phyloP scores from a whole-genome alignment of 108 stramenopile genomes.

The Aureococcus anophagefferens region DNA sequence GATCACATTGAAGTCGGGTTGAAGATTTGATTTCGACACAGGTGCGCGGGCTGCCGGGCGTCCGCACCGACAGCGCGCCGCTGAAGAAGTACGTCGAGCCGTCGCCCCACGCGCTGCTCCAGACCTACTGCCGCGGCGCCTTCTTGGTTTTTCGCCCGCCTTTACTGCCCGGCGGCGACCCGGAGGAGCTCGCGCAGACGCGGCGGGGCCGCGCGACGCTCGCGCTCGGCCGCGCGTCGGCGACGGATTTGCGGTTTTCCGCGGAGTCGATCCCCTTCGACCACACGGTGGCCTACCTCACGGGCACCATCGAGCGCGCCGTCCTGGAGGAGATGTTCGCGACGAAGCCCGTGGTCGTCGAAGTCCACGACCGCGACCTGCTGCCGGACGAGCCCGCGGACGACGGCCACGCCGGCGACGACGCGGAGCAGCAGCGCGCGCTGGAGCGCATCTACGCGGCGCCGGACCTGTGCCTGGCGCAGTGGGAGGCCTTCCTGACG shows the following conservation, averaged over 20 bases:
- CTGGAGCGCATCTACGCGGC: constrained; percentile 1
- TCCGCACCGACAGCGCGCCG: not conserved
- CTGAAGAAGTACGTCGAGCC: constrained; percentile 4
- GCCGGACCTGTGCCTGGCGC: not conserved
- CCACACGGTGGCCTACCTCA: not conserved
- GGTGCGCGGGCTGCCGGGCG: constrained; percentile 10
- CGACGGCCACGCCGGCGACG: not conserved
- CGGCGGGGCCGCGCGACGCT: too few relatives aligned
- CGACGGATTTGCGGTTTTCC: not conserved
- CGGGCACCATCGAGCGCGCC: not conserved
- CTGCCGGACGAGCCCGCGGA: not conserved
- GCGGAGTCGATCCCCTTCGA: not conserved
- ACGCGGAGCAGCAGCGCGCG: not conserved
- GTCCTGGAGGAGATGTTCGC: not conserved
- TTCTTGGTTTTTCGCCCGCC: not conserved
- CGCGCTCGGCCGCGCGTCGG: not conserved
- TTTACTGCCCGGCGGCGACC: not conserved
- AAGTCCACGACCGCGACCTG: constrained; percentile 5
- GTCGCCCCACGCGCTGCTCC: not conserved
- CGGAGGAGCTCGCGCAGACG: not conserved
- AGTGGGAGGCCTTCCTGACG: not conserved
- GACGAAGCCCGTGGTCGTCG: not conserved
- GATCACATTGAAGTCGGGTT: too few relatives aligned
- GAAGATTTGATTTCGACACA: too few relatives aligned
- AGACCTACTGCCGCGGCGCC: not conserved